Evolutionary conservation across 2,329 filamentous ascomycete genomes (phyloP).

Genomic region (Cadophora luteo-olivacea): DNA sequence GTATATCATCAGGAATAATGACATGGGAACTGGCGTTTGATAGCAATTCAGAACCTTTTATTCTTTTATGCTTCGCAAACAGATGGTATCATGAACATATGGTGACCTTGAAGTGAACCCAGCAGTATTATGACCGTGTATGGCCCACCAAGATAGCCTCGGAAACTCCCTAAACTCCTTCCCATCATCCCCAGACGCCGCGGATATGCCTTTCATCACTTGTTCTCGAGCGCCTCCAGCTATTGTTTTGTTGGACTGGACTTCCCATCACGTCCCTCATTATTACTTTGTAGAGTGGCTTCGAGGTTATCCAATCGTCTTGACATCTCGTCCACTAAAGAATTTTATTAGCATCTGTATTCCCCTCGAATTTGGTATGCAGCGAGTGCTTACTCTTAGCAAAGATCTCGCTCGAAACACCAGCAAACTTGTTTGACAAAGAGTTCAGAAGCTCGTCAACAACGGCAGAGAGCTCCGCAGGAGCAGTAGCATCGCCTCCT

Average conservation of each 20-base stretch:
- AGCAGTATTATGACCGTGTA: constrained; percentile 15
- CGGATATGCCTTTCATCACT: not conserved
- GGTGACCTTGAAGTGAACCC: not conserved
- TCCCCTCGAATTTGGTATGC: not conserved
- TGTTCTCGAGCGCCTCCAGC: not conserved
- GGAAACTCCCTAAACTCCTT: not conserved
- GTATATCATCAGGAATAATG: constrained; percentile 24
- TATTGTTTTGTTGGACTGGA: constrained; percentile 37
- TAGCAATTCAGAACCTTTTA: constrained; percentile 11
- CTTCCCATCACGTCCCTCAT: constrained; percentile 36
- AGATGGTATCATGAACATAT: constrained; percentile 11
- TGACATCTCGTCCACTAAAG: constrained; percentile 91
- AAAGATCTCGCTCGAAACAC: constrained; percentile 85
- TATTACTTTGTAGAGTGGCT: constrained; percentile 39
- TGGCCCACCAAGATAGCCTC: not conserved
- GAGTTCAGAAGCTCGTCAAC: constrained; percentile 89
- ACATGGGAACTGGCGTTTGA: constrained; percentile 20
- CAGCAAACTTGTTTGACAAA: constrained; percentile 83
- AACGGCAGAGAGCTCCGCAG: constrained; percentile 52
- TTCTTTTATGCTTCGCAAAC: not conserved
- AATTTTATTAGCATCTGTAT: constrained; percentile 8
- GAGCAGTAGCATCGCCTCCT: constrained; percentile 38
- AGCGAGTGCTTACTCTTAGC: constrained; percentile 70
- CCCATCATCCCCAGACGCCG: not conserved
- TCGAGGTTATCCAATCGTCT: constrained; percentile 81